Conservation (phyloP, 148 eudicot genomes). For the Diospyros kaki region DNA sequence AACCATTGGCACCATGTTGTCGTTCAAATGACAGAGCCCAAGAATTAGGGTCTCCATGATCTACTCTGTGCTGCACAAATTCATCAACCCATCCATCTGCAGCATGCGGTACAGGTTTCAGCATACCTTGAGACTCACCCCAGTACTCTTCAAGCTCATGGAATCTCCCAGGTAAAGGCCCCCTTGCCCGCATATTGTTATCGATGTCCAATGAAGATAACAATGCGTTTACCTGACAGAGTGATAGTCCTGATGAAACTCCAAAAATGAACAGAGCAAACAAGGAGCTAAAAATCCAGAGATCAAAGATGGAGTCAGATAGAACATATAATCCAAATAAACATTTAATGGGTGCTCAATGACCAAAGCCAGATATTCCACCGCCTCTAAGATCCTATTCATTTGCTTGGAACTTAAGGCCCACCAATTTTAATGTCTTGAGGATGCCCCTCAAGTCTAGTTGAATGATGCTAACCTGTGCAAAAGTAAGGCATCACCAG, state of each 20-base stretch:
- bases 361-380: conserved; percentile 1
- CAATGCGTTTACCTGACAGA: conserved; percentile 71
- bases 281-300: neutral
- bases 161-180: conserved; percentile 72
- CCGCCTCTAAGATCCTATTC: neutral
- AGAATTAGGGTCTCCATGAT: conserved; percentile 52
- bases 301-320: conserved; percentile 4
- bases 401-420: neutral
- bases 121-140: conserved; percentile 78
- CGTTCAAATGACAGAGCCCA: conserved; percentile 85
- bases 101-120: conserved; percentile 52
- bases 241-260: conserved; percentile 6
- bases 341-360: neutral
- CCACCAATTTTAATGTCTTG: neutral
- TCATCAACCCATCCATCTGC: conserved; percentile 84
- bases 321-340: neutral
- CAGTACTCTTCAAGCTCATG: conserved; percentile 85
- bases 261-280: conserved; percentile 4
- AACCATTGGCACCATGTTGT: conserved; percentile 79
- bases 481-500: neutral
- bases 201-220: conserved; percentile 86
- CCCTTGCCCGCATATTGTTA: conserved; percentile 54
- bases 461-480: neutral
- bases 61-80: conserved; percentile 39
- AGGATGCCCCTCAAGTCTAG: neutral